These are phyloP conservation scores for Blastobotrys americana DNA, from an alignment of 805 yeast species.

Conservation along the genomic window DNA sequence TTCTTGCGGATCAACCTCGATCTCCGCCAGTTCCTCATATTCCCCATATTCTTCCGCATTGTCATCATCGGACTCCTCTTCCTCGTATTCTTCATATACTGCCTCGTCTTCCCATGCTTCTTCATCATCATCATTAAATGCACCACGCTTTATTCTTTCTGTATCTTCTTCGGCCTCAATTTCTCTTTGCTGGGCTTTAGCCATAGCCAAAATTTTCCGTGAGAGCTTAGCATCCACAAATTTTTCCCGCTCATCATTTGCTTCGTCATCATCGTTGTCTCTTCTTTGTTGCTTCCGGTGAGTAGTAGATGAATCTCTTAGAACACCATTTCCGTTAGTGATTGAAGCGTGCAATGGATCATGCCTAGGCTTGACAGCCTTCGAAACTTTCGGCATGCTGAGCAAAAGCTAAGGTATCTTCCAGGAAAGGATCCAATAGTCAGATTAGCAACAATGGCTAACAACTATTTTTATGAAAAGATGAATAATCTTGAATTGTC, in stretches of 20 bases:
- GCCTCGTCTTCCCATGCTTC: slow-evolving; percentile 27
- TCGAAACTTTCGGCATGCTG: slow-evolving; percentile 25
- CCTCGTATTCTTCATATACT: slow-evolving; percentile 28
- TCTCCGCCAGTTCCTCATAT: slow-evolving; percentile 47
- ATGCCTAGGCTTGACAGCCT: slow-evolving; percentile 46
- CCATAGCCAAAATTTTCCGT: slow-evolving; percentile 78
- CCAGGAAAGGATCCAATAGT: no score
- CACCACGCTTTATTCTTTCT: slow-evolving; percentile 24
- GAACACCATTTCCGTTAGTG: slow-evolving; percentile 64
- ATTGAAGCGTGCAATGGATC: slow-evolving; percentile 76
- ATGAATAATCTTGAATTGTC: no score
- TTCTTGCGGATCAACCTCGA: slow-evolving; percentile 70
- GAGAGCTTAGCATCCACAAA: slow-evolving; percentile 76
- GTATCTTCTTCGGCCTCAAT: slow-evolving; percentile 57
- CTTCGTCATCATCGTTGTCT: slow-evolving; percentile 27
- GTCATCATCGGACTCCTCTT: slow-evolving; percentile 39
- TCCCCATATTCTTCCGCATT: slow-evolving; percentile 39
- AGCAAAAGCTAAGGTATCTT: no score
- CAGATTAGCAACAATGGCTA: no score
- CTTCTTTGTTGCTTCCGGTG: no score
- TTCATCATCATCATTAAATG: slow-evolving; percentile 24
- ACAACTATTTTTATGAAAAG: no score
- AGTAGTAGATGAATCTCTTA: slow-evolving; percentile 39
- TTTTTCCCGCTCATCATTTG: slow-evolving; percentile 46
- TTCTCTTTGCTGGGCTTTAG: slow-evolving; percentile 90